A percentile compares a stretch with the other conserved stretches of the same genome.
Conservation (phyloP, 768 basidiomycete species). For the Boletus tomentosulus region DNA sequence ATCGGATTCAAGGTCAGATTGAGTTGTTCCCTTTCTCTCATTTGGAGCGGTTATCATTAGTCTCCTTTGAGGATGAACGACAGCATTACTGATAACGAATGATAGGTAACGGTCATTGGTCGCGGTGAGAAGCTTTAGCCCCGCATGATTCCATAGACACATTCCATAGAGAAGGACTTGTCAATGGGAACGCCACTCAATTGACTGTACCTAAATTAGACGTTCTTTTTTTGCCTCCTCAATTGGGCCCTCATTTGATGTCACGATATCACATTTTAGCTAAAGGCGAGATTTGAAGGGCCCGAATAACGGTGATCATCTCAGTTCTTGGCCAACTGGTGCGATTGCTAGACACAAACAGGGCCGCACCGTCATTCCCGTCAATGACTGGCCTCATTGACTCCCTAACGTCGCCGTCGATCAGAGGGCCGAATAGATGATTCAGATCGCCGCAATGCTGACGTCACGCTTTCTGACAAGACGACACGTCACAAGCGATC, state of each 20-base stretch:
- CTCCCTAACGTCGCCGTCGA: neutral
- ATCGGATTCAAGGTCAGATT: slow-evolving; percentile 83
- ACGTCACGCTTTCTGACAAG: neutral
- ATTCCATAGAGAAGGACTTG: neutral
- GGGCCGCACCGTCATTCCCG: neutral
- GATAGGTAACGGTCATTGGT: slow-evolving; percentile 56
- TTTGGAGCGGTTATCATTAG: neutral
- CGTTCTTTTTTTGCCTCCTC: neutral
- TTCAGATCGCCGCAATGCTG: neutral
- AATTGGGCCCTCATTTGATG: neutral
- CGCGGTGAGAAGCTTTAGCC: slow-evolving; percentile 43
- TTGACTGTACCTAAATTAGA: slow-evolving; percentile 3
- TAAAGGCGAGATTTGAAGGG: neutral
- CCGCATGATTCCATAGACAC: neutral
- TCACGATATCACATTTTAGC: slow-evolving; percentile 9
- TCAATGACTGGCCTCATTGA: neutral
- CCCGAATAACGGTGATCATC: neutral
- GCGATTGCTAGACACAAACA: neutral
- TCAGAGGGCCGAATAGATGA: neutral
- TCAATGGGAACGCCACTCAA: slow-evolving; percentile 8
- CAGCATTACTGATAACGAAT: slow-evolving; percentile 1
- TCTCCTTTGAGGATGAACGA: slow-evolving; percentile 2
- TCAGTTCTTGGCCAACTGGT: neutral
- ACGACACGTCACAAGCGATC: neutral
- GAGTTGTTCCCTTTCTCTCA: neutral